phyloP scores from a whole-genome alignment of 176 grass and related monocot genomes.

The Triticum monococcum region DNA sequence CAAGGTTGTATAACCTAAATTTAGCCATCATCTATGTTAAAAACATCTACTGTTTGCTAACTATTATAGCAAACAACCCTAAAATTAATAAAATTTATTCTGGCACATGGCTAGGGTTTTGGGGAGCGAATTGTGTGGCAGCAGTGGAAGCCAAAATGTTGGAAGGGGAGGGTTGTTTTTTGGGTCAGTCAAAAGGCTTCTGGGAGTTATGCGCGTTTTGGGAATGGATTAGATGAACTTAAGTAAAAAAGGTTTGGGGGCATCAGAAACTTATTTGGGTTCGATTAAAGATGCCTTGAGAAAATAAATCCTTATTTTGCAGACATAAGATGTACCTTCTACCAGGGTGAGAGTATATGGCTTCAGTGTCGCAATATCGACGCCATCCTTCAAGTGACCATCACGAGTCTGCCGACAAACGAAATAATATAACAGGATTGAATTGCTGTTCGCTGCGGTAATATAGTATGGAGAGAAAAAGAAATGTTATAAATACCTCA shows the following conservation, averaged over 20 bases:
- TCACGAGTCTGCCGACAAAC: constrained; percentile 50
- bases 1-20: neutral
- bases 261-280: neutral
- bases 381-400: constrained; percentile 53
- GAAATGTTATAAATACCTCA: constrained; percentile 52
- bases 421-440: neutral
- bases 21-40: neutral
- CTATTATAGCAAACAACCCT: neutral
- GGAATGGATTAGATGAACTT: neutral
- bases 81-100: neutral
- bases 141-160: neutral
- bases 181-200: neutral
- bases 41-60: neutral
- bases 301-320: neutral
- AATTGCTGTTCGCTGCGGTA: neutral
- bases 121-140: neutral
- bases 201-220: neutral
- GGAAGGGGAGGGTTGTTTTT: neutral
- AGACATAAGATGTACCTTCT: constrained; percentile 56
- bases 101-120: neutral
- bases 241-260: neutral
- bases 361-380: constrained; percentile 66
- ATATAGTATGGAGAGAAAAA: neutral
- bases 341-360: constrained; percentile 66
- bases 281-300: neutral